Conservation (phyloP, 2,329 filamentous ascomycete genomes). For the Colletotrichum sp. region DNA sequence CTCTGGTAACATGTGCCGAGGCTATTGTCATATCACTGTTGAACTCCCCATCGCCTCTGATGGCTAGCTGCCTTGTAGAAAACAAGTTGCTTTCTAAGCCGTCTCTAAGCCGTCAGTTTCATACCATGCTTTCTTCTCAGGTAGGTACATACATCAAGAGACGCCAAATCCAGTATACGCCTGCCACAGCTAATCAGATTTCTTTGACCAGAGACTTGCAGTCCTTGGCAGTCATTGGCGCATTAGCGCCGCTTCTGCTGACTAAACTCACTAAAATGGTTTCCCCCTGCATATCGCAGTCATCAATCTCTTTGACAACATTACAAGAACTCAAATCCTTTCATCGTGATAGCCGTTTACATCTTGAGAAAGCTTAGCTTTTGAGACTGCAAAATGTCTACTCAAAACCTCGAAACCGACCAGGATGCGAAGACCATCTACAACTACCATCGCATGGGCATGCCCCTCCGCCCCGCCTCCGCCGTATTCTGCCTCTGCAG, state of each 20-base stretch:
- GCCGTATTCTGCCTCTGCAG: constrained; percentile 54
- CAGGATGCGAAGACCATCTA: constrained; percentile 44
- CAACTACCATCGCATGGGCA: constrained; percentile 47
- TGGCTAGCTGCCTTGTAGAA: neutral
- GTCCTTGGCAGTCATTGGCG: neutral
- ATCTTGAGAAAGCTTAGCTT: neutral
- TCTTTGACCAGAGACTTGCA: neutral
- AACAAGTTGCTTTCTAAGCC: neutral
- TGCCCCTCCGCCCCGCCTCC: constrained; percentile 38
- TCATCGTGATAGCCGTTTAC: neutral
- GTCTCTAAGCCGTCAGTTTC: neutral
- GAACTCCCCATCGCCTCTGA: neutral
- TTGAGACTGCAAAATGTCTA: neutral
- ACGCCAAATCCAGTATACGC: neutral
- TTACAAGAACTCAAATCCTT: neutral
- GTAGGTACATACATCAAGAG: neutral
- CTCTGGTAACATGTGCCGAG: neutral
- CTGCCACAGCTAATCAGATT: neutral
- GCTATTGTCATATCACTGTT: neutral
- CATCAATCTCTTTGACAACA: neutral
- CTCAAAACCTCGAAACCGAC: neutral
- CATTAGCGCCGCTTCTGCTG: neutral
- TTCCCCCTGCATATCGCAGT: neutral
- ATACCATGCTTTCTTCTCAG: neutral
- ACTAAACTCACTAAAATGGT: neutral